Evolutionary conservation across 2,329 filamentous ascomycete genomes (phyloP).

Genomic region (Fusarium sterilihyphosum): DNA sequence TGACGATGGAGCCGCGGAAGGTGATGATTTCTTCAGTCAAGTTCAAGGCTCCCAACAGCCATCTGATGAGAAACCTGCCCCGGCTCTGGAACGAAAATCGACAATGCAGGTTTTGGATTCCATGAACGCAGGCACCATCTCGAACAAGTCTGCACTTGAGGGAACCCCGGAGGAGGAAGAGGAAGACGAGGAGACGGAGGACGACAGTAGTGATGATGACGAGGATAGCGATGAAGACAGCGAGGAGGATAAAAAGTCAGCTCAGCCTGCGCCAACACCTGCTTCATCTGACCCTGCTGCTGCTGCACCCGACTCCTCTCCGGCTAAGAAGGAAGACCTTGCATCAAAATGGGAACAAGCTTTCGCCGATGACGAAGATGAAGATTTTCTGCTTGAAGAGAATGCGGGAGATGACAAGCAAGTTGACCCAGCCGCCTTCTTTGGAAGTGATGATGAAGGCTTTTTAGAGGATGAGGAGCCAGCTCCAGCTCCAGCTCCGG

Average conservation of each 20-base stretch:
- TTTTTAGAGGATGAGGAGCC: constrained; percentile 75
- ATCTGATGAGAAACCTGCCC: constrained; percentile 11
- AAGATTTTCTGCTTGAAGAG: constrained; percentile 71
- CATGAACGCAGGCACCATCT: constrained; percentile 50
- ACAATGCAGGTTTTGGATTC: constrained; percentile 72
- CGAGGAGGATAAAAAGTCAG: constrained; percentile 23
- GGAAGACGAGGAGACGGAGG: not conserved
- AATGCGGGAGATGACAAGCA: constrained; percentile 54
- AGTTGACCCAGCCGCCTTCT: constrained; percentile 72
- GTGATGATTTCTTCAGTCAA: constrained; percentile 72
- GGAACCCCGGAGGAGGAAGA: constrained; percentile 44
- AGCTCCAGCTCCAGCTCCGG: constrained; percentile 13
- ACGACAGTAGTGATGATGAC: not conserved
- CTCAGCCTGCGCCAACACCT: constrained; percentile 15
- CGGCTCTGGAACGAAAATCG: constrained; percentile 71
- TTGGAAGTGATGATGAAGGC: constrained; percentile 86
- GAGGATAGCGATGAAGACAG: not conserved
- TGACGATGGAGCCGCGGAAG: constrained; percentile 58
- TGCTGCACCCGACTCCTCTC: constrained; percentile 35
- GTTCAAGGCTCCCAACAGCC: constrained; percentile 49
- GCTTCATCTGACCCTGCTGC: constrained; percentile 37
- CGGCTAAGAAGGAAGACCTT: constrained; percentile 67
- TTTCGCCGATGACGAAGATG: constrained; percentile 78
- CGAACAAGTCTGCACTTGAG: constrained; percentile 46
- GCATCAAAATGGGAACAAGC: constrained; percentile 87